Conservation (phyloP, 768 basidiomycete species). For the Nidula microcarpa region DNA sequence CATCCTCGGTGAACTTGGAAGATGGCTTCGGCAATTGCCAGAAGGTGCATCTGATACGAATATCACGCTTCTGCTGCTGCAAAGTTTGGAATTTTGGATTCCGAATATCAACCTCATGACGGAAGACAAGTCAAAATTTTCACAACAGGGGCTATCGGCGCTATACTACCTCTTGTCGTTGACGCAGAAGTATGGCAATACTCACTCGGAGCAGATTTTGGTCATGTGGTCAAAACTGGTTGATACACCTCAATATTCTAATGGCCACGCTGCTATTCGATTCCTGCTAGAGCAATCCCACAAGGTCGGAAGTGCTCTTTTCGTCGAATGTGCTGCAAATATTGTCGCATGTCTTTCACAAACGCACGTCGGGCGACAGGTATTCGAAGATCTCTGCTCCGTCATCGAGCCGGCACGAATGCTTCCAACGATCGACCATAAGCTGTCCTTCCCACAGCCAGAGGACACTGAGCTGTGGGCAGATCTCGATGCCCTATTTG, state of each 20-base stretch:
- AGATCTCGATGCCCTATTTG: conserved; percentile 74
- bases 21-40: conserved; percentile 67
- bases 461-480: conserved; percentile 77
- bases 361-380: conserved; percentile 63
- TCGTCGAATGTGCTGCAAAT: conserved; percentile 75
- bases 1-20: conserved; percentile 68
- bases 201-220: conserved; percentile 76
- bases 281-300: conserved; percentile 88
- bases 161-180: conserved; percentile 84
- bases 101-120: conserved; percentile 68
- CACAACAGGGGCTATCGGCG: conserved; percentile 57
- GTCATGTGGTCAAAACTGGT: conserved; percentile 79
- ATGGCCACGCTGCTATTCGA: conserved; percentile 75
- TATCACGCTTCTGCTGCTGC: conserved; percentile 58
- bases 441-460: conserved; percentile 55
- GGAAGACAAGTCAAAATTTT: conserved; percentile 51
- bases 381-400: conserved; percentile 82
- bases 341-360: conserved; percentile 84
- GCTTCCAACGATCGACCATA: conserved; percentile 75
- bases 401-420: conserved; percentile 84
- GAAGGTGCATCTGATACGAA: conserved; percentile 42
- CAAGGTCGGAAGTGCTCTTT: conserved; percentile 75
- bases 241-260: conserved; percentile 63
- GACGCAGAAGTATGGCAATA: conserved; percentile 69
- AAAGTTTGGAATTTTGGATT: conserved; percentile 84